Base-by-base conservation (phyloP, 345 rosid species). In the Rhodamnia rubescens region DNA sequence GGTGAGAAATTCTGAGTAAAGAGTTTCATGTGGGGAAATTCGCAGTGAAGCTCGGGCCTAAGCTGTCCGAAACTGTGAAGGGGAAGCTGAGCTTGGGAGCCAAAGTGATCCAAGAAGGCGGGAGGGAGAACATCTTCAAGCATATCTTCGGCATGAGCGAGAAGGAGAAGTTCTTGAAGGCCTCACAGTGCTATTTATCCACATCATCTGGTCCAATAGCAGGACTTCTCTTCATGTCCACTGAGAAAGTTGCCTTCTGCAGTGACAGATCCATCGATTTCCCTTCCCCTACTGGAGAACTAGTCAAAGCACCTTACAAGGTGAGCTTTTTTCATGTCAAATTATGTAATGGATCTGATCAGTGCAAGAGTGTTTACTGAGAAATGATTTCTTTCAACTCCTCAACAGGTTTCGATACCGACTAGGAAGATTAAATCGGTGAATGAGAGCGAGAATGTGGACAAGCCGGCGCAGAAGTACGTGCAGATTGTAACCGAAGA, bases 171-270 rank as follows among this genome's bases (percentile, higher is more conserved):
- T 86, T 92, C 24, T 83, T 92, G 44, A 92, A 90, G 88, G 94
- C 92, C 47, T 92, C 92, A 15, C 91, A 90, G 59, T 92, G 94
- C 87, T 90, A 90, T 44, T 84, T 90, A 42, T 90, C 91, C 20
- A 92, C 91, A 21, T 86, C 91, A 21, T 74, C 87, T 16, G 92
- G 94, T 64, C 92, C 94, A 15, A 90, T 90, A 83, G 88, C 90
- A 4, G 93, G 92, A n/a, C 87, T 92, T 36, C 89, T 92, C 82
- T 91, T 90, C 83, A 86, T 90, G 55, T 92, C 93, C 21, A 90
- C 89, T 3, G 47, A 81, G 15, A 90, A 87, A 50, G 22, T 90
- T 58, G 90, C 89, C 36, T 92, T 92, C 55, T 90, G 90, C 85
- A 88, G 91, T 54, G 87, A 90, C 75, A 85, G 86, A 74, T 85